Evolutionary conservation across 768 basidiomycete species (phyloP), one percentile per base, ranked within the genome.

Genomic region (Boletus insuetus): DNA sequence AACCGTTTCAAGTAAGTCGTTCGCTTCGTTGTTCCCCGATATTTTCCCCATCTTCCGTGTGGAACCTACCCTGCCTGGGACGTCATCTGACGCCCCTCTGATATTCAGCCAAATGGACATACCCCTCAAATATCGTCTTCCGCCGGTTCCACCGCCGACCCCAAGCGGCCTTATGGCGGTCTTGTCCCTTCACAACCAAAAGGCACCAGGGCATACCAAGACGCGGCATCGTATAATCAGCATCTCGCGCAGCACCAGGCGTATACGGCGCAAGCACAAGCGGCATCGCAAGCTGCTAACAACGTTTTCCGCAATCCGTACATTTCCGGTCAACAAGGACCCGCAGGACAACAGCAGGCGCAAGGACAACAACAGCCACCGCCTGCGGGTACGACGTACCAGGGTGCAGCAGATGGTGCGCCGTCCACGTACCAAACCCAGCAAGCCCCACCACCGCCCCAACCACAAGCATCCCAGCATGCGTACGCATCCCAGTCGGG

Each of bases 201-300:
- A 68, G 87, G 89, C 12, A 85, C 87, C 20, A 77, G 93, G 45
- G 88, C 92, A 7, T 96, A 89, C 66, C 89, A 89, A 63, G 95
- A 98, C 68, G 94, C 96, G 1, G 92, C 93, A 9, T 77, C 87
- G 2, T 99, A 99, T 75, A 94, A 94, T 61, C 94, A 96, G 58
- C 96, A 96, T 64, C 82, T 96, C 22, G 88, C 87, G 13, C 93
- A 95, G 68, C 96, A 98, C 64, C 96, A 99, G 71, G 87, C 86
- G 10, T 94, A 91, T 66, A 94, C 89, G 6, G 91, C 91, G 4
- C 91, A 93, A 68, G 86, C 87, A 12, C 89, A 91, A 65, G 83
- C 82, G 0, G 84, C 84, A 2, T 79, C 84, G 4, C 87, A 89
- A 62, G 86, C 88, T 22, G 83, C 87, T 1, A 84, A 80, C 61